These are phyloP conservation scores for Vigna nakashimae DNA, from an alignment of 306 rosid genomes.

Conservation along the genomic window DNA sequence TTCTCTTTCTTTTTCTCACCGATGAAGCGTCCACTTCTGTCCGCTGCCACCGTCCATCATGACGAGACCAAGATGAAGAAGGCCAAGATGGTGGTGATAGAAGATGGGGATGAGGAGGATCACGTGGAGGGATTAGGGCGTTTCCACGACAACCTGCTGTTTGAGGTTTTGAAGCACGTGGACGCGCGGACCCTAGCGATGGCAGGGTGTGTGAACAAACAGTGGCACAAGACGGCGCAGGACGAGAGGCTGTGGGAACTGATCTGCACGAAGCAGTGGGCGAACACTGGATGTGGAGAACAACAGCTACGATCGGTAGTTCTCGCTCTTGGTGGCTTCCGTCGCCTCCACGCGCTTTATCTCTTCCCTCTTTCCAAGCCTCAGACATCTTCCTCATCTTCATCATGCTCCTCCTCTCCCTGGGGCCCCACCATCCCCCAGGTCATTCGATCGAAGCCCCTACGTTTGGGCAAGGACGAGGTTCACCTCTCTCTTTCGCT, in stretches of 20 bases:
- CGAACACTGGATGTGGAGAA: constrained; percentile 81
- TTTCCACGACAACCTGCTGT: constrained; percentile 82
- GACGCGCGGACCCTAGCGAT: constrained; percentile 75
- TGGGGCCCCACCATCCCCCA: constrained; percentile 57
- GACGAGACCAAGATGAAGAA: constrained; percentile 69
- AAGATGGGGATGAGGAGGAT: constrained; percentile 8
- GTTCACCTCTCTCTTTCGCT: constrained; percentile 92
- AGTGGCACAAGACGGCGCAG: constrained; percentile 88
- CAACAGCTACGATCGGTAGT: constrained; percentile 95
- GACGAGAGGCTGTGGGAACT: constrained; percentile 99
- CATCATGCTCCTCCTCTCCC: constrained; percentile 30
- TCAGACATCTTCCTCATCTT: constrained; percentile 17
- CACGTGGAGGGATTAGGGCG: constrained; percentile 42
- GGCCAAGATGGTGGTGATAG: constrained; percentile 47
- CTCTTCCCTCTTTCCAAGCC: constrained; percentile 78
- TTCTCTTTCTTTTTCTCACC: too few species aligned
- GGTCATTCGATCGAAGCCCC: constrained; percentile 61
- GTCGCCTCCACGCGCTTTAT: constrained; percentile 80
- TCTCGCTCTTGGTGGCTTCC: constrained; percentile 96
- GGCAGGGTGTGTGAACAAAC: constrained; percentile 88
- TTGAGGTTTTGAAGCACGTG: constrained; percentile 92
- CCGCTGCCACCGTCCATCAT: constrained; percentile 3
- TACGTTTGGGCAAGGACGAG: constrained; percentile 90
- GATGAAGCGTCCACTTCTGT: constrained; percentile 69
- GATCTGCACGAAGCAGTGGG: constrained; percentile 94